Conservation (phyloP, 2,329 filamentous ascomycete species). For the Leptographium radiaticola region DNA sequence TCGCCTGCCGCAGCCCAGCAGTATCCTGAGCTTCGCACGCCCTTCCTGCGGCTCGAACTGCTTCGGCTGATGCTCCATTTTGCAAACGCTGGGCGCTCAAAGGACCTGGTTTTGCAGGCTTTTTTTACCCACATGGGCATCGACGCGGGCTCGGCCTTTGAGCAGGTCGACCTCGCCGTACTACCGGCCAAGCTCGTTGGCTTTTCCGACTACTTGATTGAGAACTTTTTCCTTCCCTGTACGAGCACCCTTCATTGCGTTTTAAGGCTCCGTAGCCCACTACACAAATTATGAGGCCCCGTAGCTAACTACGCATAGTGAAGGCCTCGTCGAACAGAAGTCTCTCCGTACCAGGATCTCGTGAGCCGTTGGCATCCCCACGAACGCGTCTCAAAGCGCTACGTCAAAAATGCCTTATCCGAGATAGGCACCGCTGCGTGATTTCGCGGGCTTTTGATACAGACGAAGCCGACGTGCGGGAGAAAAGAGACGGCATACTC, state of each 20-base stretch:
- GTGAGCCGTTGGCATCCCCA: neutral
- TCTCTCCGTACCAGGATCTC: neutral
- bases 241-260: neutral
- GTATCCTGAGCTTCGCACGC: neutral
- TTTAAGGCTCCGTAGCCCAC: too few relatives aligned
- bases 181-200: neutral
- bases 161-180: neutral
- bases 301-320: neutral
- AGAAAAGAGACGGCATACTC: neutral
- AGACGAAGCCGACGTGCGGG: neutral
- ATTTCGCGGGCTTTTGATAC: neutral
- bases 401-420: neutral
- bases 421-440: conserved; percentile 1
- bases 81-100: neutral
- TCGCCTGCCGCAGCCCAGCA: neutral
- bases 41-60: neutral
- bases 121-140: neutral
- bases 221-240: conserved; percentile 1
- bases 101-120: neutral
- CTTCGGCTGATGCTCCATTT: neutral
- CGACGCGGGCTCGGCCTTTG: neutral
- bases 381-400: neutral
- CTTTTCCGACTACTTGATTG: neutral
- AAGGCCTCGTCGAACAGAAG: neutral
- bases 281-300: too few relatives aligned